Conservation (phyloP, 2,329 filamentous ascomycete species). For the Elsinoe fawcettii region DNA sequence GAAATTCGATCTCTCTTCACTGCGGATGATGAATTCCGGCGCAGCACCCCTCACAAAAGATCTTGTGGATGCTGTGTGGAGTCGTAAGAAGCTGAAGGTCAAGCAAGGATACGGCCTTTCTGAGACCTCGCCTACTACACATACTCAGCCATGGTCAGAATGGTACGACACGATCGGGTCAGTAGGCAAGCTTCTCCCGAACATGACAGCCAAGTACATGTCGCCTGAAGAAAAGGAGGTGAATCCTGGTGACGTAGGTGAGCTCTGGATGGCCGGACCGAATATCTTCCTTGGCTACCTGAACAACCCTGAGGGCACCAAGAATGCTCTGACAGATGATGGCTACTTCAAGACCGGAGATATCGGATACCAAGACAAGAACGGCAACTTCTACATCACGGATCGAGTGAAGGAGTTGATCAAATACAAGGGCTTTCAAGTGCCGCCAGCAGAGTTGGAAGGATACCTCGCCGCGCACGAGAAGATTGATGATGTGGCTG, state of each 20-base stretch:
- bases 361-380: slow-evolving; percentile 66
- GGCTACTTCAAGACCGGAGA: slow-evolving; percentile 91
- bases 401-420: slow-evolving; percentile 70
- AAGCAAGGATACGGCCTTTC: slow-evolving; percentile 92
- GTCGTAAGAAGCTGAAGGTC: slow-evolving; percentile 65
- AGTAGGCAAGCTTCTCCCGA: slow-evolving; percentile 69
- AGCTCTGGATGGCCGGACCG: slow-evolving; percentile 64
- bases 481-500: slow-evolving; percentile 38
- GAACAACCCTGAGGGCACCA: slow-evolving; percentile 63
- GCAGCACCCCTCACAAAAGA: slow-evolving; percentile 78
- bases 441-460: slow-evolving; percentile 42
- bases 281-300: slow-evolving; percentile 75
- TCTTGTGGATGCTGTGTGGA: slow-evolving; percentile 67
- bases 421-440: slow-evolving; percentile 54
- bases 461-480: slow-evolving; percentile 37
- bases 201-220: slow-evolving; percentile 76
- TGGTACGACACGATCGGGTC: slow-evolving; percentile 72
- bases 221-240: slow-evolving; percentile 53
- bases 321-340: slow-evolving; percentile 62
- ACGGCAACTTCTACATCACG: slow-evolving; percentile 82
- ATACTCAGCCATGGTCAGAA: slow-evolving; percentile 61
- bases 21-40: slow-evolving; percentile 80
- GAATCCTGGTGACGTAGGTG: slow-evolving; percentile 49
- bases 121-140: slow-evolving; percentile 75
- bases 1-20: slow-evolving; percentile 69